Evolutionary conservation across 2,329 filamentous ascomycete genomes (phyloP), one percentile per base, ranked within the genome.

Genomic region (Fusarium brevicatenulatum): DNA sequence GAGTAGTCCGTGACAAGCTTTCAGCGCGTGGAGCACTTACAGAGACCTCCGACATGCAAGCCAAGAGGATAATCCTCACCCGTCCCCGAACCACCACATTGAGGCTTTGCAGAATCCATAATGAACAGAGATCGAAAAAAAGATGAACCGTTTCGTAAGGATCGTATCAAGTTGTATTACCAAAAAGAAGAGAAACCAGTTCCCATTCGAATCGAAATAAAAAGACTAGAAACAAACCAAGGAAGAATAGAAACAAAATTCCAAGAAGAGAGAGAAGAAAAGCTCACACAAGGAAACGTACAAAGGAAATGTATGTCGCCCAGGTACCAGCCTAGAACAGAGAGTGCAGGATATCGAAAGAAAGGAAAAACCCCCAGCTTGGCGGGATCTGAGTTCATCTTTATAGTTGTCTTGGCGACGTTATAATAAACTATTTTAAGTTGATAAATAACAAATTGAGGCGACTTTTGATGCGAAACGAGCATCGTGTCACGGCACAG

Each of bases 1-100:
- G 32, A 39, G 36, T 63, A 79, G 43, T 25, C 18, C 18, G 3
- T 2, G 9, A 58, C 55, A 58, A 58, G 55, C 55, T 58, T 58
- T 58, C 55, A 58, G 42, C 32, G 50, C 32, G 42, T 57, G 42
- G 42, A 58, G 39, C 2, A 37, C 55, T 30, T 74, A 81, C 80
- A 81, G 43, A 81, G 65, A 43, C 78, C 80, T 18, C 66, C 76
- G 30, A 81, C 72, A 56, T 81, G 80, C 12, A 78, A 52, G 7
- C 44, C 65, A 12, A 81, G 39, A 37, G 80, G 73, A 52, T 81
- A 81, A 21, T 77, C 73, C 12, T 63, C 69, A 2, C 55, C 18
- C 11, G 16, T 36, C 4, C 50, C 68, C 0, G 36, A 62, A 8
- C 63, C 60, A 9, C 80, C 79, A 36, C 80, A 81, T 55, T 80